Percentiles rank a stretch among this genome's conserved stretches.
These are phyloP conservation scores for Ziziphus jujuba DNA, from an alignment of 306 rosid genomes.

Conservation along the genomic window DNA sequence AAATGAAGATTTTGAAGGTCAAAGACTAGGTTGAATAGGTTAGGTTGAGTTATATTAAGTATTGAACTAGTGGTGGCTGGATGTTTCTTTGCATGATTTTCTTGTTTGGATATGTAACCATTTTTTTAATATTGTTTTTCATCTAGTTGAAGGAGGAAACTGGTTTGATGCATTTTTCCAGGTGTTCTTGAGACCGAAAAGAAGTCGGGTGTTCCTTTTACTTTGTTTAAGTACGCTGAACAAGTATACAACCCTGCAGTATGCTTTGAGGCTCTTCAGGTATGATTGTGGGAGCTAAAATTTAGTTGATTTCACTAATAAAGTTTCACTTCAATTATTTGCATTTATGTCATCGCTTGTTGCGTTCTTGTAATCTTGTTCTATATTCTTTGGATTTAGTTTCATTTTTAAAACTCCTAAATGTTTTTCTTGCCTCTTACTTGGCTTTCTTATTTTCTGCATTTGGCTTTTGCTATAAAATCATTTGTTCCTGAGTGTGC, in stretches of 20 bases:
- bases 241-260: constrained; percentile 54
- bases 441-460: too few relatives aligned
- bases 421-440: not conserved
- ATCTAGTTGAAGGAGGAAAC: constrained; percentile 16
- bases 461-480: too few relatives aligned
- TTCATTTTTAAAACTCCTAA: too few relatives aligned
- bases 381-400: too few relatives aligned
- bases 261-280: constrained; percentile 98
- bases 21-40: too few relatives aligned
- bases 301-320: constrained; percentile 16
- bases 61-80: too few relatives aligned
- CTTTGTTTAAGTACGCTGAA: constrained; percentile 58
- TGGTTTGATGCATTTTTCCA: constrained; percentile 32
- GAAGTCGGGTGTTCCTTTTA: constrained; percentile 59
- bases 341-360: not conserved
- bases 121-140: not conserved
- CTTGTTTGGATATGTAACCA: not conserved
- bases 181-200: constrained; percentile 47
- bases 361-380: not conserved
- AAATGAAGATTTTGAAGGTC: too few relatives aligned
- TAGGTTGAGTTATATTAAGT: too few relatives aligned
- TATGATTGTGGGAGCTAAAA: constrained; percentile 27
- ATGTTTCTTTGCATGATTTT: not conserved
- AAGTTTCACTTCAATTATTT: not conserved
- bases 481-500: too few relatives aligned